Percentiles rank a stretch among this genome's conserved stretches.
phyloP scores from a whole-genome alignment of 805 yeast genomes.

The Yarrowia sp. region DNA sequence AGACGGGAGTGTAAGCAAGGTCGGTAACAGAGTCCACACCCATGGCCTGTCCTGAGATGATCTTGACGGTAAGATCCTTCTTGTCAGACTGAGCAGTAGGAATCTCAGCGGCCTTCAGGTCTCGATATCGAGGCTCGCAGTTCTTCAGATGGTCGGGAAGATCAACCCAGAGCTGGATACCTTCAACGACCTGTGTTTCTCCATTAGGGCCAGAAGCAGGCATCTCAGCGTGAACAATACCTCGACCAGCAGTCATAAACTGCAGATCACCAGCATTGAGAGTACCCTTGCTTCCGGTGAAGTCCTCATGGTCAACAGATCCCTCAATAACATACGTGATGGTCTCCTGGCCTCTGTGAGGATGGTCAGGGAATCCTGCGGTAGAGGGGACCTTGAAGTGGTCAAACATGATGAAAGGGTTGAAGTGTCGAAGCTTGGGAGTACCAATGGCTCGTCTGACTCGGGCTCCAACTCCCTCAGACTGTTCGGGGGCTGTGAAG shows the following conservation, averaged over 20 bases:
- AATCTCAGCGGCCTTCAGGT: constrained; percentile 62
- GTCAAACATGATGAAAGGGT: constrained; percentile 64
- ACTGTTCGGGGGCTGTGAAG: constrained; percentile 2
- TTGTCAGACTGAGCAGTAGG: constrained; percentile 67
- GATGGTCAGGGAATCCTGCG: constrained; percentile 59
- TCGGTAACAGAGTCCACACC: constrained; percentile 71
- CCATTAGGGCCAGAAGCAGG: constrained; percentile 42
- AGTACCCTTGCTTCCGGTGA: constrained; percentile 7
- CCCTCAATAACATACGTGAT: not conserved
- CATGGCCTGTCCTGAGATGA: constrained; percentile 71
- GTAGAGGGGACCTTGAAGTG: constrained; percentile 6
- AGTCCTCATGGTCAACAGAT: not conserved
- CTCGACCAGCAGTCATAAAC: constrained; percentile 90
- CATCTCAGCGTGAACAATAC: constrained; percentile 82
- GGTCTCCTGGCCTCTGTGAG: constrained; percentile 2
- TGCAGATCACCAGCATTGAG: constrained; percentile 46
- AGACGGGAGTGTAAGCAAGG: constrained; percentile 66
- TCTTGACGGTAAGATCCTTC: constrained; percentile 57
- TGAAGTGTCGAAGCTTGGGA: constrained; percentile 60
- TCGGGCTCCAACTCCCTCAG: constrained; percentile 64
- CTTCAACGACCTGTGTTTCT: not conserved
- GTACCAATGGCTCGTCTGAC: constrained; percentile 80
- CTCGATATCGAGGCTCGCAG: constrained; percentile 71
- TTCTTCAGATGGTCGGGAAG: constrained; percentile 63
- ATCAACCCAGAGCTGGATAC: constrained; percentile 62